A percentile compares a stretch with the other conserved stretches of the same genome.
Evolutionary conservation across 2,329 filamentous ascomycete species (phyloP).

Genomic region (Leptographium lundbergii): DNA sequence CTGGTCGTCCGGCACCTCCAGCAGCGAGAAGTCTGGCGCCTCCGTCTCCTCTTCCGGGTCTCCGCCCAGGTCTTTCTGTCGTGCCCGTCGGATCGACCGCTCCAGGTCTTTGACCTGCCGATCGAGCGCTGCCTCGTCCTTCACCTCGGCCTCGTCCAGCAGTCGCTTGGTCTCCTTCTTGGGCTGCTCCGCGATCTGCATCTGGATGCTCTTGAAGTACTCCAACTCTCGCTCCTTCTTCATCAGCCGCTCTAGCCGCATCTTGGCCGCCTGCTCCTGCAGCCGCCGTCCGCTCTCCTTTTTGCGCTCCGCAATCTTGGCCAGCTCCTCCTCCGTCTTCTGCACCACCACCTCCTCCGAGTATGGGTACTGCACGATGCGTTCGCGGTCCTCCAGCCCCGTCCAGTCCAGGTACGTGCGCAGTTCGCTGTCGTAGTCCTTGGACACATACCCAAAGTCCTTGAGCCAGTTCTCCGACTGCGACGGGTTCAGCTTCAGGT

Average conservation of each 20-base stretch:
- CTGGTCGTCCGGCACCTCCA: constrained; percentile 83
- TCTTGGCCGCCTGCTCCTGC: constrained; percentile 94
- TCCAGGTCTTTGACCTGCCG: constrained; percentile 81
- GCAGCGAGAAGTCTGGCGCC: constrained; percentile 71
- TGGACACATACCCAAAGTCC: constrained; percentile 82
- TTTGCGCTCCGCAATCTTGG: constrained; percentile 79
- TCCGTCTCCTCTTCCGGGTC: constrained; percentile 55
- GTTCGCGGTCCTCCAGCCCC: constrained; percentile 77
- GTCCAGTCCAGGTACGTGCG: constrained; percentile 75
- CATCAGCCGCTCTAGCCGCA: constrained; percentile 89
- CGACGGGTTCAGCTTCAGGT: constrained; percentile 70
- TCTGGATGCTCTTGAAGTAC: constrained; percentile 78
- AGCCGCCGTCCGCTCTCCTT: constrained; percentile 85
- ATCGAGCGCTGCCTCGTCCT: constrained; percentile 79
- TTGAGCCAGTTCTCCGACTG: constrained; percentile 81
- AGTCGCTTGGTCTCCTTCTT: constrained; percentile 87
- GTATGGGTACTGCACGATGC: constrained; percentile 84
- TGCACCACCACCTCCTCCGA: constrained; percentile 82
- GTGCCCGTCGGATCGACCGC: constrained; percentile 74
- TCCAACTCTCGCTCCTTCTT: constrained; percentile 92
- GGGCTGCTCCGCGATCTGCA: constrained; percentile 56
- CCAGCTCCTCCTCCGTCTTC: constrained; percentile 90
- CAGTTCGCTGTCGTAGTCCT: constrained; percentile 71
- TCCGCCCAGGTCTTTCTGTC: constrained; percentile 85
- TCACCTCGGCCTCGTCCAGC: constrained; percentile 81